Conservation (phyloP, 1,284 basidiomycete species). For the Stereum hirsutum region DNA sequence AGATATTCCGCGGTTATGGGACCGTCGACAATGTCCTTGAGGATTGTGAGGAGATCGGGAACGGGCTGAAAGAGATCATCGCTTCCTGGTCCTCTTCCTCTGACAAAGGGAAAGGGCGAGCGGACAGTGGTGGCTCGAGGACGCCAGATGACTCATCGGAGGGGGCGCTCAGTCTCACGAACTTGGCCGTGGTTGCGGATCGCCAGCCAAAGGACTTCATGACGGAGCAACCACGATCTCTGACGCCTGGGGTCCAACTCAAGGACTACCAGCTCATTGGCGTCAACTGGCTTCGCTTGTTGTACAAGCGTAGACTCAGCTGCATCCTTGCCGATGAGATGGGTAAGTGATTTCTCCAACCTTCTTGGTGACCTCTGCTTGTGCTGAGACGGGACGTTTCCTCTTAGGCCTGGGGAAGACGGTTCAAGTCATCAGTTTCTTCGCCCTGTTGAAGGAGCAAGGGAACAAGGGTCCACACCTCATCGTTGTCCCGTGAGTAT, state of each 20-base stretch:
- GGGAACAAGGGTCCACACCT: constrained; percentile 83
- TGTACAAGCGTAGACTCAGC: constrained; percentile 76
- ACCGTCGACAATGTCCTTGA: constrained; percentile 86
- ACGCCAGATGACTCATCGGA: constrained; percentile 37
- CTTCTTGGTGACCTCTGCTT: constrained; percentile 3
- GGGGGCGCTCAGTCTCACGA: constrained; percentile 51
- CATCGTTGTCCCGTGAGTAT: constrained; percentile 85
- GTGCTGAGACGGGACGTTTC: constrained; percentile 4
- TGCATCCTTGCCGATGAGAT: constrained; percentile 99
- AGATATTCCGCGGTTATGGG: constrained; percentile 86
- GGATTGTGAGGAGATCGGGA: constrained; percentile 83
- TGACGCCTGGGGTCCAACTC: constrained; percentile 67
- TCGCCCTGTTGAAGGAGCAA: constrained; percentile 80
- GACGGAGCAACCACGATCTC: constrained; percentile 62
- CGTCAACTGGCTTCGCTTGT: constrained; percentile 93
- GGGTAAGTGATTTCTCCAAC: constrained; percentile 46
- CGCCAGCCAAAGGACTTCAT: constrained; percentile 56
- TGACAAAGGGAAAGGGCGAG: constrained; percentile 34
- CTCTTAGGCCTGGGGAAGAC: constrained; percentile 91
- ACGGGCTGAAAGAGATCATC: constrained; percentile 58
- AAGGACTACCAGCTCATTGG: constrained; percentile 98
- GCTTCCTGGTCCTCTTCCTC: constrained; percentile 61
- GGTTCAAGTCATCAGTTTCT: constrained; percentile 95
- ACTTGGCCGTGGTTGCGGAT: constrained; percentile 33
- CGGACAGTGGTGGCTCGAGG: constrained; percentile 14